Percentiles rank a stretch among this genome's conserved stretches.
These are phyloP conservation scores for Teunomyces kruisii DNA, from an alignment of 805 yeast species.

Conservation along the genomic window DNA sequence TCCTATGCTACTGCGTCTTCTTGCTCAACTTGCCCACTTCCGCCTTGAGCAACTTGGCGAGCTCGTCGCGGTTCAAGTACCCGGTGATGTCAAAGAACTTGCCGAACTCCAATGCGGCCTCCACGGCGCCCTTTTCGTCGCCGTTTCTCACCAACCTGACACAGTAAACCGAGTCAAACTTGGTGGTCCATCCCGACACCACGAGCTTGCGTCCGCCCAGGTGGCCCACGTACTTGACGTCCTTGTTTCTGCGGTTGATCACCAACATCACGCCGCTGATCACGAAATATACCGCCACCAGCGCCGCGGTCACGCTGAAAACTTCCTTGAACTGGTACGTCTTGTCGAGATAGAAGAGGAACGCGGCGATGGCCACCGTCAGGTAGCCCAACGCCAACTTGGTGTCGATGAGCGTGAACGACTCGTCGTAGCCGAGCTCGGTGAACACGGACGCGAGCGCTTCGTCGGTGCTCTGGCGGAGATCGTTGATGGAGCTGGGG, in stretches of 20 bases:
- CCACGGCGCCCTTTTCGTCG: slow-evolving; percentile 13
- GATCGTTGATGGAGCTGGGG: slow-evolving; percentile 44
- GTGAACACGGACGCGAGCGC: slow-evolving; percentile 41
- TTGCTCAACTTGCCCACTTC: slow-evolving; percentile 13
- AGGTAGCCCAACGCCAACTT: slow-evolving; percentile 50
- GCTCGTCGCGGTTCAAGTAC: slow-evolving; percentile 36
- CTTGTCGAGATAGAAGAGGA: slow-evolving; percentile 49
- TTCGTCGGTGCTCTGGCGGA: slow-evolving; percentile 52
- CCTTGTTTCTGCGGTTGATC: slow-evolving; percentile 38
- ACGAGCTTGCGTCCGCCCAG: slow-evolving; percentile 33
- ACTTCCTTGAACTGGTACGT: slow-evolving; percentile 43
- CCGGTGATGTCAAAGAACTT: slow-evolving; percentile 50
- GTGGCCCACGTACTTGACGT: slow-evolving; percentile 48
- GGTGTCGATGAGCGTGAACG: slow-evolving; percentile 44
- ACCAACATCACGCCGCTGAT: slow-evolving; percentile 34
- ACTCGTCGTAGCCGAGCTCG: slow-evolving; percentile 47
- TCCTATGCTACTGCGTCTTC: not conserved
- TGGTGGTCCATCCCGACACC: slow-evolving; percentile 41
- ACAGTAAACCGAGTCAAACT: slow-evolving; percentile 46
- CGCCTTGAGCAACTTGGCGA: slow-evolving; percentile 23
- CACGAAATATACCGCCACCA: slow-evolving; percentile 39
- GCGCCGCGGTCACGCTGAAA: slow-evolving; percentile 31
- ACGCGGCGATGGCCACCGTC: slow-evolving; percentile 47
- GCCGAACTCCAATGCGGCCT: slow-evolving; percentile 29
- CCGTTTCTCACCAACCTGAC: slow-evolving; percentile 33